A percentile compares a stretch with the other conserved stretches of the same genome.
Conservation (phyloP, 106 monocot species). For the Dendrobium catenatum region DNA sequence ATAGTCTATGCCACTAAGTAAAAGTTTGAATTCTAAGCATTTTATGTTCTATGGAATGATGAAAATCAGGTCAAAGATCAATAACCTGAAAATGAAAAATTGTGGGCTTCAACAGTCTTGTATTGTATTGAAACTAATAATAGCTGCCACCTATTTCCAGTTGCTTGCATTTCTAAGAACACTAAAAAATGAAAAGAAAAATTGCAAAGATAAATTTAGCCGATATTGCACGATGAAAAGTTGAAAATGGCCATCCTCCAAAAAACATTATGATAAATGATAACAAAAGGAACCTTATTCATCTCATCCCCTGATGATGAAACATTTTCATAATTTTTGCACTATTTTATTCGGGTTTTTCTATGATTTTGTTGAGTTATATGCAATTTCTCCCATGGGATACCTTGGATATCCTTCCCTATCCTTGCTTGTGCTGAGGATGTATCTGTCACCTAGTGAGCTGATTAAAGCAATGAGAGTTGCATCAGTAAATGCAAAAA, state of each 20-base stretch:
- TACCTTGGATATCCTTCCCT: constrained; percentile 23
- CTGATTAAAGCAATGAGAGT: constrained; percentile 12
- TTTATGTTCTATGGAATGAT: not conserved
- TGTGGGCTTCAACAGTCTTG: constrained; percentile 66
- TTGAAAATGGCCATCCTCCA: not conserved
- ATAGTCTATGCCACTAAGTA: not conserved
- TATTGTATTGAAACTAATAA: constrained; percentile 57
- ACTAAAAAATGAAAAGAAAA: constrained; percentile 1
- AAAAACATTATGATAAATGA: not conserved
- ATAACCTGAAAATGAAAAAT: constrained; percentile 35
- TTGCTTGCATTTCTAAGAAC: constrained; percentile 40
- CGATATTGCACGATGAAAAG: not conserved
- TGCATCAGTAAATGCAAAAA: not conserved
- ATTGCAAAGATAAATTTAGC: not conserved
- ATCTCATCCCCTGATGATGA: constrained; percentile 28
- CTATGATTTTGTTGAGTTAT: constrained; percentile 41
- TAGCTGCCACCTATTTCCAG: constrained; percentile 43
- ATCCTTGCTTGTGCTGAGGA: constrained; percentile 16
- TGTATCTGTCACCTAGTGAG: constrained; percentile 17
- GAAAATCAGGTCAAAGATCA: not conserved
- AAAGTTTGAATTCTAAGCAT: not conserved
- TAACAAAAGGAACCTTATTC: constrained; percentile 28
- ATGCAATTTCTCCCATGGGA: constrained; percentile 22
- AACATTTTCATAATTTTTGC: constrained; percentile 58
- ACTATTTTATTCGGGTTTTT: constrained; percentile 3